Percentiles rank a stretch among this genome's conserved stretches.
Evolutionary conservation across 176 grass and related monocot species (phyloP).

Genomic region (Coix lacrymajobi): DNA sequence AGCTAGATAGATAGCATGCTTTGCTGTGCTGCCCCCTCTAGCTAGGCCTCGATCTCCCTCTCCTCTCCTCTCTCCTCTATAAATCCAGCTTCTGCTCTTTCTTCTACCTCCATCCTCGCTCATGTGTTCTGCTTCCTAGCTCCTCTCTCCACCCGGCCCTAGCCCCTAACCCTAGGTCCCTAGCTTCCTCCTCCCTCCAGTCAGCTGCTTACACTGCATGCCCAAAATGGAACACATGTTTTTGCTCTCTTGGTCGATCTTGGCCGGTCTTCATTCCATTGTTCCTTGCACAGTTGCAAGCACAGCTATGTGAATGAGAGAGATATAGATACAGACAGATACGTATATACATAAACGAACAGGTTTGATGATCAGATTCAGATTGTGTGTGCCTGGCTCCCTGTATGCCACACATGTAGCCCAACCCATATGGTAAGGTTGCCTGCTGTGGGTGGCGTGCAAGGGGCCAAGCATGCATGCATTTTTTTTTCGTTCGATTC

Average conservation of each 20-base stretch:
- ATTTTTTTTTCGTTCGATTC: constrained; percentile 26
- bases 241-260: constrained; percentile 1
- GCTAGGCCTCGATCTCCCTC: not conserved
- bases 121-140: not conserved
- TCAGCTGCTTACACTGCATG: not conserved
- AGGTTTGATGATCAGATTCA: constrained; percentile 23
- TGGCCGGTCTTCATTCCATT: not conserved
- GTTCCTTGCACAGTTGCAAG: not conserved
- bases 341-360: not conserved
- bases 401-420: constrained; percentile 99
- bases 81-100: constrained; percentile 40
- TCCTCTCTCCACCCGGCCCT: not conserved
- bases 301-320: not conserved
- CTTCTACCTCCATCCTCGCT: constrained; percentile 31
- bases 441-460: constrained; percentile 90
- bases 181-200: not conserved
- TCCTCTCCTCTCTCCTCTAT: constrained; percentile 25
- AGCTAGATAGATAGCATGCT: not conserved
- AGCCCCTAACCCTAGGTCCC: constrained; percentile 2
- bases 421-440: constrained; percentile 59
- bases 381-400: constrained; percentile 91
- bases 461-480: constrained; percentile 95
- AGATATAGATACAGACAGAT: not conserved
- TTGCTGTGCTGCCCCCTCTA: not conserved
- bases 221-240: not conserved